Evolutionary conservation across 306 rosid genomes (phyloP), one percentile per base, ranked within the genome.

Genomic region (Argentina anserina): DNA sequence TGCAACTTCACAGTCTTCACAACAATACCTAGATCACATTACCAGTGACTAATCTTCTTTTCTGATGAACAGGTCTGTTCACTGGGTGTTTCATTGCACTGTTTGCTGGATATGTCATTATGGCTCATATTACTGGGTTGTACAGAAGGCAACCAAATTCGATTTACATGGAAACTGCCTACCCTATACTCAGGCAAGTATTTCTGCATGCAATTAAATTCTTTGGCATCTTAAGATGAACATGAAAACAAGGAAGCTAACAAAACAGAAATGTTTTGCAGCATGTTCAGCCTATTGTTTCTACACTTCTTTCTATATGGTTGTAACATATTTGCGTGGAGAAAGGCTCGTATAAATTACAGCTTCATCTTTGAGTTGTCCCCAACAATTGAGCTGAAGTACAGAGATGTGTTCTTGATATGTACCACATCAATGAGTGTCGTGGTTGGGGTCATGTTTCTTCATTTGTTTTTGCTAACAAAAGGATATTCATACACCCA

Each of bases 301-400:
- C 93, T 94, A n/a, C 99, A 94, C 79, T 81, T 94, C 81, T 90
- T 94, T 75, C 92, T 91, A 13, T 91, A 89, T 33, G 99, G 97
- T n/a, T 94, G 96, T 85, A 91, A 94, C 87, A 90, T 89, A 62
- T 81, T 87, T 23, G 96, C 96, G 0, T 94, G 99, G 99, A 84
- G 92, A 81, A 94, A 87, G 86, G 73, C 90, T 70, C 95, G 97
- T 8, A 90, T 94, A 87, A 94, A 91, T 69, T 91, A 91, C 73
- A 79, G 87, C 82, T 94, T 94, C 86, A 94, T 94, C 76, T 91
- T 94, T 60, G 99, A 94, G 87, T 79, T 89, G 13, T 62, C 85
- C 4, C 83, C 87, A 37, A 88, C 89, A 1, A 90, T 79, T 81
- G 99, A 91, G 75, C 96, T 94, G 0, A 91, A 94, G 78, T 91